A percentile compares a stretch with the other conserved stretches of the same genome.
Conservation (phyloP, 2,329 filamentous ascomycete genomes). For the Fusarium paranaense region DNA sequence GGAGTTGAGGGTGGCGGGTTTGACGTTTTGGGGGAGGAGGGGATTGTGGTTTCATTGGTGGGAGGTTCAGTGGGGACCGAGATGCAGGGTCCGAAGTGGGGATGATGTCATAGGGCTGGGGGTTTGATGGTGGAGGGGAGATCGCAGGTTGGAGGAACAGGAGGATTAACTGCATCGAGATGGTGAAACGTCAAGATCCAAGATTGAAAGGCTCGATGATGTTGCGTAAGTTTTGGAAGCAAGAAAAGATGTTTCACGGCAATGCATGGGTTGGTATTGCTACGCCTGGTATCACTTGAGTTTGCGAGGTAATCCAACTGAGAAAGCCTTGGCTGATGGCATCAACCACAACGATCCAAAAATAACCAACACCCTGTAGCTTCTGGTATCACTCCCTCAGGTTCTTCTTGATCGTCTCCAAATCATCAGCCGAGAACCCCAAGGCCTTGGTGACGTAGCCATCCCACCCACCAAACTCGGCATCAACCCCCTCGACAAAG, state of each 20-base stretch:
- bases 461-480: slow-evolving; percentile 61
- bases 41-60: slow-evolving; percentile 41
- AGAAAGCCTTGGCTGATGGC: not conserved
- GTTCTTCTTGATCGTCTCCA: slow-evolving; percentile 61
- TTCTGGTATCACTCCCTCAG: slow-evolving; percentile 42
- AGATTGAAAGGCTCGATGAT: not conserved
- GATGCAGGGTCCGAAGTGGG: slow-evolving; percentile 38
- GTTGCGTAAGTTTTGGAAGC: not conserved
- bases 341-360: not conserved
- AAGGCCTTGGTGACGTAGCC: slow-evolving; percentile 59
- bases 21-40: slow-evolving; percentile 25
- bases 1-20: slow-evolving; percentile 12
- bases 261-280: not conserved
- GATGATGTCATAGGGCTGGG: slow-evolving; percentile 41
- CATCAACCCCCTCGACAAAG: slow-evolving; percentile 57
- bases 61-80: not conserved
- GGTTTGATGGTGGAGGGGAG: not conserved
- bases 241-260: not conserved
- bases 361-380: not conserved
- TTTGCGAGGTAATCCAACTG: not conserved
- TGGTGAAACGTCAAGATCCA: not conserved
- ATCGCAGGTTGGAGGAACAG: not conserved
- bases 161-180: slow-evolving; percentile 1
- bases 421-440: slow-evolving; percentile 59
- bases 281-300: not conserved